Evolutionary conservation across 139 green algal species (phyloP).

Genomic region (Chlamydomonas sp.): DNA sequence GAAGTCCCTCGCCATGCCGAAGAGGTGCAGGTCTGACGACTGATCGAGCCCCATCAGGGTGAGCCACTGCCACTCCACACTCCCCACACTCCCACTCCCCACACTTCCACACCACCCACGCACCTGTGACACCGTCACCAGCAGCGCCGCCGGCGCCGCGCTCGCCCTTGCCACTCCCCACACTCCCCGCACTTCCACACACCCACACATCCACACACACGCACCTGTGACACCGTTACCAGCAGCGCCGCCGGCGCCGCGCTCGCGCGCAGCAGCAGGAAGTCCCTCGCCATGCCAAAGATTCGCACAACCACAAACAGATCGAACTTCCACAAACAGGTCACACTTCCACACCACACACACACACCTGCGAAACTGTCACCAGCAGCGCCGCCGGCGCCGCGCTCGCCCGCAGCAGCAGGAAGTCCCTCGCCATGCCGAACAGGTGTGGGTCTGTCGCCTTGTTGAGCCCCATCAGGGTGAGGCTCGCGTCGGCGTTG

Average conservation of each 20-base stretch:
- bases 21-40: neutral
- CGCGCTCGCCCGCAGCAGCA: conserved; percentile 24
- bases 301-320: no score
- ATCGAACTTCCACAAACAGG: no score
- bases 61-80: conserved; percentile 16
- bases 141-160: no score
- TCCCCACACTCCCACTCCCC: conserved; percentile 5
- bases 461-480: conserved; percentile 35
- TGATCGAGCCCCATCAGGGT: conserved; percentile 35
- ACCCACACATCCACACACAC: neutral
- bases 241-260: no score
- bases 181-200: neutral
- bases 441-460: neutral
- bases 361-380: conserved; percentile 43
- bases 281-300: conserved; percentile 7
- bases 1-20: conserved; percentile 11
- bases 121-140: no score
- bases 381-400: conserved; percentile 57
- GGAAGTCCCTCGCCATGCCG: conserved; percentile 9
- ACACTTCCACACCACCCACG: neutral
- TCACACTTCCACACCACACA: neutral
- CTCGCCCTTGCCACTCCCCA: no score
- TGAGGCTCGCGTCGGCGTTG: conserved; percentile 25
- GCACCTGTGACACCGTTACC: no score
- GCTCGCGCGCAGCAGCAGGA: no score